phyloP scores from a whole-genome alignment of 495 filamentous ascomycete genomes.

The Penicillium paradoxum region DNA sequence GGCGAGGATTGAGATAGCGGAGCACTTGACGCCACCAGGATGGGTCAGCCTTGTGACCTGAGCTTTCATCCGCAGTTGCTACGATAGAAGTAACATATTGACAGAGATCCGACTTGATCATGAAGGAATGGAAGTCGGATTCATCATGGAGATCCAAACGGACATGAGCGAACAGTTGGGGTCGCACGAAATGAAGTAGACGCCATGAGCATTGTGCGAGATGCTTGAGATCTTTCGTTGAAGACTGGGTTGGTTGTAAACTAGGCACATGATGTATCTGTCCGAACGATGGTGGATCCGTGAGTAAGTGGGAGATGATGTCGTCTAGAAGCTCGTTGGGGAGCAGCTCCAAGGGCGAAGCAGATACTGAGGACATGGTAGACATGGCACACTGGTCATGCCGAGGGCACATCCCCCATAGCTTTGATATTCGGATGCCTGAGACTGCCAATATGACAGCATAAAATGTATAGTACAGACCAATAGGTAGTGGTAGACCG shows the following conservation, averaged over 20 bases:
- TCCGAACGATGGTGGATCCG: slow-evolving; percentile 25
- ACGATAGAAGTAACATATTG: slow-evolving; percentile 33
- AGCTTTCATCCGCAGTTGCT: slow-evolving; percentile 12
- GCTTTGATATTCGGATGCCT: background rate
- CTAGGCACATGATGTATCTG: slow-evolving; percentile 25
- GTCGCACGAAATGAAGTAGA: slow-evolving; percentile 27
- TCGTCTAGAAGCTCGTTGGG: slow-evolving; percentile 42
- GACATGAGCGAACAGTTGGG: slow-evolving; percentile 32
- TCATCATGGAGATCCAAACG: slow-evolving; percentile 27
- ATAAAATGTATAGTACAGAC: background rate
- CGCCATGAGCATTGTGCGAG: slow-evolving; percentile 24
- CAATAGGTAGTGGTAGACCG: background rate
- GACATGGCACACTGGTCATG: background rate
- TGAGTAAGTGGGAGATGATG: slow-evolving; percentile 29
- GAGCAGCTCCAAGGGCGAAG: slow-evolving; percentile 17
- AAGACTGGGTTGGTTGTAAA: slow-evolving; percentile 16
- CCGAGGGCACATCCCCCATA: slow-evolving; percentile 5
- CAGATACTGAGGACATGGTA: slow-evolving; percentile 6
- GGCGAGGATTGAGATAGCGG: slow-evolving; percentile 24
- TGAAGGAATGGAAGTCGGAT: slow-evolving; percentile 25
- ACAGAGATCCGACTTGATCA: slow-evolving; percentile 18
- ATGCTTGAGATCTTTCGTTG: slow-evolving; percentile 29
- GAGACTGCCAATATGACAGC: background rate
- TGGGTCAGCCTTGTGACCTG: slow-evolving; percentile 14
- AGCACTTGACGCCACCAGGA: slow-evolving; percentile 34